Evolutionary conservation across 2,329 filamentous ascomycete genomes (phyloP).

Genomic region (Huntiella abstrusa): DNA sequence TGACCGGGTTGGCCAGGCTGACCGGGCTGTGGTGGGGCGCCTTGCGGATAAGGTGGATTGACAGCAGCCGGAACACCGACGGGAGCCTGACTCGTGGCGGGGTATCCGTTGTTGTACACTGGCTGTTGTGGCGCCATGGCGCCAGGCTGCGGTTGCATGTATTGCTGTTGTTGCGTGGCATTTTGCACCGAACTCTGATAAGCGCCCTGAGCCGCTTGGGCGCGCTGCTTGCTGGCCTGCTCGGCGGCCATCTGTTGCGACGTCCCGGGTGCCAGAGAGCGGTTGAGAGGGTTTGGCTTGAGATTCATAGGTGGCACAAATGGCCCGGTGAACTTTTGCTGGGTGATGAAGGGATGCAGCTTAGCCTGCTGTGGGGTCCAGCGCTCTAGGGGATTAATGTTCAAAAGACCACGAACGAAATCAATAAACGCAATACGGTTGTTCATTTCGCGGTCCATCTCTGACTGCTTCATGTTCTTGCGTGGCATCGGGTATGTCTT

Average conservation of each 20-base stretch:
- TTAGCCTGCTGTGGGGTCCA: constrained; percentile 98
- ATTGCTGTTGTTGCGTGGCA: constrained; percentile 12
- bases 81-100: constrained; percentile 27
- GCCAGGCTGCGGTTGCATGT: constrained; percentile 15
- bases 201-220: constrained; percentile 43
- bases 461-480: constrained; percentile 97
- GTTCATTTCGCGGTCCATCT: constrained; percentile 98
- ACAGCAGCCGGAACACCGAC: constrained; percentile 4
- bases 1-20: constrained; percentile 39
- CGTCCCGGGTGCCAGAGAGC: constrained; percentile 79
- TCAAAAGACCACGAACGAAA: constrained; percentile 82
- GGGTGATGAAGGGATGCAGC: constrained; percentile 93
- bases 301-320: constrained; percentile 96
- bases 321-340: constrained; percentile 88
- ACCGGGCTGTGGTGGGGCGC: constrained; percentile 15
- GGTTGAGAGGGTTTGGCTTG: constrained; percentile 66
- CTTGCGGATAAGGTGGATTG: constrained; percentile 14
- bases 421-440: constrained; percentile 96
- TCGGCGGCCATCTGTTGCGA: constrained; percentile 94
- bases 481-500: constrained; percentile 94
- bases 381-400: constrained; percentile 85
- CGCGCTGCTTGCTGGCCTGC: constrained; percentile 79
- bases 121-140: constrained; percentile 8
- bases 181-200: constrained; percentile 48
- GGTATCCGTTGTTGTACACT: constrained; percentile 42